A percentile compares a stretch with the other conserved stretches of the same genome.
Evolutionary conservation across 2,329 filamentous ascomycete genomes (phyloP).

Genomic region (Epichloe gansuensis): DNA sequence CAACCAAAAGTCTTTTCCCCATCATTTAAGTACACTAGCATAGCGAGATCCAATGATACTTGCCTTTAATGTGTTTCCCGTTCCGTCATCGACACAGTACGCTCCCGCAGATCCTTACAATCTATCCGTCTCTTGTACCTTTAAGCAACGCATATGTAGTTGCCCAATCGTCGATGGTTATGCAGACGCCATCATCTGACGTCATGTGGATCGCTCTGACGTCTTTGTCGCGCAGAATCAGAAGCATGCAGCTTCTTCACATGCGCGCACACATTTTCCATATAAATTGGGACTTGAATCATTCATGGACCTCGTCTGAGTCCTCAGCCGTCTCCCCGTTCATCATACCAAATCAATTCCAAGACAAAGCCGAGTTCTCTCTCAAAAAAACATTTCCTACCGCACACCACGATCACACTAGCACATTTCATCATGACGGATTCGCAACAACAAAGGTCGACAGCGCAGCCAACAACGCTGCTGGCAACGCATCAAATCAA

Average conservation of each 20-base stretch:
- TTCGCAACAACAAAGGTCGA: neutral
- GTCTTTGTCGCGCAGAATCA: neutral
- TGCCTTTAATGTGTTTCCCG: neutral
- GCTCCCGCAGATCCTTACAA: neutral
- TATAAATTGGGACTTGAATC: neutral
- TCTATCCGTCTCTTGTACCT: neutral
- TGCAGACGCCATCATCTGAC: conserved; percentile 2
- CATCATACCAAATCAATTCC: no score
- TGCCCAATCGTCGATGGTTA: neutral
- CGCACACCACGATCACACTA: conserved; percentile 1
- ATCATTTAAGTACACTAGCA: neutral
- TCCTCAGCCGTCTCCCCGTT: no score
- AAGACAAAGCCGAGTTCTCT: neutral
- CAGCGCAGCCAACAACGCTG: conserved; percentile 4
- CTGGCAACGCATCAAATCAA: conserved; percentile 8
- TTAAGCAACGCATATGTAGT: neutral
- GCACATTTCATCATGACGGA: conserved; percentile 6
- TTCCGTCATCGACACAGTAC: neutral
- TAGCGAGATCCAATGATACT: neutral
- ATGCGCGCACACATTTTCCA: neutral
- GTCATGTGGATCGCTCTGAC: conserved; percentile 5
- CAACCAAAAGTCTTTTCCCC: no score
- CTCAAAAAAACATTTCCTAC: neutral
- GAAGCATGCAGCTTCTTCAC: neutral
- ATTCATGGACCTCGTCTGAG: no score